phyloP scores from a whole-genome alignment of 768 basidiomycete species.

The Chiua virens region DNA sequence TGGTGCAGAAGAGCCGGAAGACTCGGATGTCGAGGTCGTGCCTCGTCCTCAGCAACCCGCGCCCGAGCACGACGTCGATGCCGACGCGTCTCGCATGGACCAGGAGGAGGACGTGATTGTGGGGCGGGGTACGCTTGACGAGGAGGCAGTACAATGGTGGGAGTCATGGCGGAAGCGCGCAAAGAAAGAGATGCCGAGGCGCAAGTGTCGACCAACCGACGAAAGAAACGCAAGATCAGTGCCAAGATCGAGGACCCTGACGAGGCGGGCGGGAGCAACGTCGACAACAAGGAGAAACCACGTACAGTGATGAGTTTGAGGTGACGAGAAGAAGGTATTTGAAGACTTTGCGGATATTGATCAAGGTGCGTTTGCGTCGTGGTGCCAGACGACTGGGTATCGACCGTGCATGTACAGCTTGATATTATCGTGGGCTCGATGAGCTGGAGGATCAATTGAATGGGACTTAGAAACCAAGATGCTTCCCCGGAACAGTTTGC shows the following conservation, averaged over 20 bases:
- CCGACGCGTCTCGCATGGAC: conserved; percentile 24
- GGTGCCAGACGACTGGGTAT: background rate
- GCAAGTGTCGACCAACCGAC: conserved; percentile 30
- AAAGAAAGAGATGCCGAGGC: conserved; percentile 30
- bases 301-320: conserved; percentile 59
- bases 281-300: conserved; percentile 40
- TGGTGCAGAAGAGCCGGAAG: conserved; percentile 28
- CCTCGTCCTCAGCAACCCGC: conserved; percentile 12
- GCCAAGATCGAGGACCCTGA: conserved; percentile 26
- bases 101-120: conserved; percentile 22
- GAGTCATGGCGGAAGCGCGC: conserved; percentile 63
- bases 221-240: conserved; percentile 44
- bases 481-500: conserved; percentile 94
- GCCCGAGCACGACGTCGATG: conserved; percentile 26
- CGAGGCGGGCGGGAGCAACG: conserved; percentile 26
- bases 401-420: conserved; percentile 51
- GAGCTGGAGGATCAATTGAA: conserved; percentile 95
- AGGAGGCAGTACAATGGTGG: conserved; percentile 63
- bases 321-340: conserved; percentile 63
- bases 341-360: conserved; percentile 91
- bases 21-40: conserved; percentile 26
- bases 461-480: conserved; percentile 88
- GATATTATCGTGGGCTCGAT: conserved; percentile 93
- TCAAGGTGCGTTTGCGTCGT: conserved; percentile 64
- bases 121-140: conserved; percentile 46